phyloP scores from a whole-genome alignment of 352 stramenopile species.

The Albugo laibachii region DNA sequence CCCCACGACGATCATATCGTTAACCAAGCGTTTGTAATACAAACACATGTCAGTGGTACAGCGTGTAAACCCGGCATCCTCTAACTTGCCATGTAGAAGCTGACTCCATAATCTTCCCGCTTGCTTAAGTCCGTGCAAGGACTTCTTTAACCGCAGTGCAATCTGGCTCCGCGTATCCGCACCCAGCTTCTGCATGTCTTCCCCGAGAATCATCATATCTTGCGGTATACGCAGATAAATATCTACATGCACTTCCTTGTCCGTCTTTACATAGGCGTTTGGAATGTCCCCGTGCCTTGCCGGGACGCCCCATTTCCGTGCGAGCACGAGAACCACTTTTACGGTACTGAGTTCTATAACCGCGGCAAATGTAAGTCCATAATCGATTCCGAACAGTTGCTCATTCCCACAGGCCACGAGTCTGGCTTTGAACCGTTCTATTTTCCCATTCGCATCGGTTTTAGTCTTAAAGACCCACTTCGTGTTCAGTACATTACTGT shows the following conservation, averaged over 20 bases:
- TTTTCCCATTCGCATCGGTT: not conserved
- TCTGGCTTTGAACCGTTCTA: not conserved
- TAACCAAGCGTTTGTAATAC: not conserved
- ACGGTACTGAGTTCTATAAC: not conserved
- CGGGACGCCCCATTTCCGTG: not conserved
- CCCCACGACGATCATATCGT: not conserved
- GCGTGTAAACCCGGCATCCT: not conserved
- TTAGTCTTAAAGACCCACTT: constrained; percentile 1
- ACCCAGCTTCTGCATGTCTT: not conserved
- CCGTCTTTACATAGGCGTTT: not conserved
- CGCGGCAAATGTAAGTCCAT: not conserved
- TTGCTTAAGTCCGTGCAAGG: constrained; percentile 4
- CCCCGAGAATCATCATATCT: not conserved
- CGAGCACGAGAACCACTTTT: not conserved
- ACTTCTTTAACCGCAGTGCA: constrained; percentile 2
- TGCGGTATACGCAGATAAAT: constrained; percentile 2
- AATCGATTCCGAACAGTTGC: not conserved
- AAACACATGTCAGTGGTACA: not conserved
- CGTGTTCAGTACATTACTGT: not conserved
- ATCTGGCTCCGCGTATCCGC: not conserved
- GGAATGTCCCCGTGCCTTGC: not conserved
- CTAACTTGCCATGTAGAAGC: constrained; percentile 1
- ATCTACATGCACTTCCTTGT: not conserved
- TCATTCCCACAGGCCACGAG: not conserved
- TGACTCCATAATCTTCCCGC: constrained; percentile 2